Conservation (phyloP, 2,329 filamentous ascomycete species). For the Leptographium procerum region DNA sequence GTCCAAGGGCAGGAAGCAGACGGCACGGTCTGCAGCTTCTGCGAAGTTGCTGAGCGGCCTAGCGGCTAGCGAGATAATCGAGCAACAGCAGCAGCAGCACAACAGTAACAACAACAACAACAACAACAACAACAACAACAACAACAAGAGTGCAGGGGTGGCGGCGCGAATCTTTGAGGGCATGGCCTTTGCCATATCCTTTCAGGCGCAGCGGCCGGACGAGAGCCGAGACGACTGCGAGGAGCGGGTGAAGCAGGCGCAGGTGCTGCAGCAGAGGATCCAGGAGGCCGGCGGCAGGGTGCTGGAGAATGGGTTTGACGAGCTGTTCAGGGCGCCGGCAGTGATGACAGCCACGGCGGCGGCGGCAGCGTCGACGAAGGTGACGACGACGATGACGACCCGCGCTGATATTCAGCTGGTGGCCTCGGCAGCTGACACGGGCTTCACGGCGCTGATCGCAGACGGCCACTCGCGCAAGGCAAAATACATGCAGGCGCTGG, state of each 20-base stretch:
- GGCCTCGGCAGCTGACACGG: slow-evolving; percentile 38
- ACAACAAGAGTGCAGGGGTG: slow-evolving; percentile 4
- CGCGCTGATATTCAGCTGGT: slow-evolving; percentile 40
- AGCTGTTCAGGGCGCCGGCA: slow-evolving; percentile 52
- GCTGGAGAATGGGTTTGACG: slow-evolving; percentile 65
- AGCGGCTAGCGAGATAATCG: not conserved
- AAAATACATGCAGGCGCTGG: slow-evolving; percentile 92
- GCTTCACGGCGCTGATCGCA: slow-evolving; percentile 78
- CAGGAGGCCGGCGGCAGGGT: slow-evolving; percentile 59
- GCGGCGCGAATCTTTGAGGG: slow-evolving; percentile 48
- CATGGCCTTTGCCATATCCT: slow-evolving; percentile 84
- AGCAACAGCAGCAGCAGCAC: too few relatives aligned
- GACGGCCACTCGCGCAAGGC: slow-evolving; percentile 75
- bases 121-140: not conserved
- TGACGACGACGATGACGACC: slow-evolving; percentile 11
- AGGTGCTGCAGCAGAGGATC: slow-evolving; percentile 49
- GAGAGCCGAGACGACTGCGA: slow-evolving; percentile 40
- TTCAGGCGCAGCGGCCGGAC: slow-evolving; percentile 38
- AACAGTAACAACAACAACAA: too few relatives aligned
- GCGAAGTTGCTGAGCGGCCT: not conserved
- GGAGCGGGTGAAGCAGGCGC: slow-evolving; percentile 26
- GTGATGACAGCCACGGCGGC: slow-evolving; percentile 18
- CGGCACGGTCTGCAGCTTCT: not conserved
- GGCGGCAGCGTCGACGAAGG: slow-evolving; percentile 16
- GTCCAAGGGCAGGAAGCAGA: slow-evolving; percentile 3